These are phyloP conservation scores for Phialophora macrospora DNA, from an alignment of 2,329 filamentous ascomycete species.

Conservation along the genomic window DNA sequence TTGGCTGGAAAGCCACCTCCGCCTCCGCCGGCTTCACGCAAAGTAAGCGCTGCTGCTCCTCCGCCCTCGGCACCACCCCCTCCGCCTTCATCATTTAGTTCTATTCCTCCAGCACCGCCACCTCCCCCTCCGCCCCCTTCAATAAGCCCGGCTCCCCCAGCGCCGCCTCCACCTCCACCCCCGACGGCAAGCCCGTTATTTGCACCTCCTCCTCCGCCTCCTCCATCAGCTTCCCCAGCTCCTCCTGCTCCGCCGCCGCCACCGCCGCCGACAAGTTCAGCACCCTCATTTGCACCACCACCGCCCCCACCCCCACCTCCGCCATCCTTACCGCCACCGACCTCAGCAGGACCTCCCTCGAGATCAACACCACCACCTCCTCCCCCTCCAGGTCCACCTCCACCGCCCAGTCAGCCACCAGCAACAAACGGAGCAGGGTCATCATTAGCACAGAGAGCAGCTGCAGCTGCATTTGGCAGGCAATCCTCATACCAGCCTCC, in stretches of 20 bases:
- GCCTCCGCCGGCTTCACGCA: constrained; percentile 61
- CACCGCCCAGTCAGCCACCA: constrained; percentile 47
- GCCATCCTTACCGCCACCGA: constrained; percentile 56
- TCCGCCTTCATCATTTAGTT: constrained; percentile 49
- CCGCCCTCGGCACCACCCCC: constrained; percentile 56
- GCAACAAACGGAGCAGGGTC: constrained; percentile 42
- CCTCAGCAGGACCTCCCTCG: constrained; percentile 56
- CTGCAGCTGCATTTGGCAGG: constrained; percentile 60
- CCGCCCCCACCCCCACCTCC: constrained; percentile 52
- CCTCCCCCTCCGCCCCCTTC: constrained; percentile 46
- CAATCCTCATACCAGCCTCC: constrained; percentile 42
- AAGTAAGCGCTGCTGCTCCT: constrained; percentile 49
- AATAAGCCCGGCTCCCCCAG: constrained; percentile 51
- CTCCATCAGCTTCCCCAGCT: constrained; percentile 51
- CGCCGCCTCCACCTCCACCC: constrained; percentile 53
- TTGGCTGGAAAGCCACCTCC: constrained; percentile 59
- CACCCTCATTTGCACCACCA: constrained; percentile 40
- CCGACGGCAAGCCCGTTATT: constrained; percentile 53
- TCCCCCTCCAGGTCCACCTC: constrained; percentile 39
- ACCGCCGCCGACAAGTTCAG: constrained; percentile 43
- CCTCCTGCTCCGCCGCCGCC: constrained; percentile 50
- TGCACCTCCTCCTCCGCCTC: constrained; percentile 48
- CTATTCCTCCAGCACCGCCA: constrained; percentile 48
- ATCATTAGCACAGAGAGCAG: constrained; percentile 64
- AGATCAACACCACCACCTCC: constrained; percentile 49